Conservation (phyloP, 306 rosid species). For the Citrullus amarus region DNA sequence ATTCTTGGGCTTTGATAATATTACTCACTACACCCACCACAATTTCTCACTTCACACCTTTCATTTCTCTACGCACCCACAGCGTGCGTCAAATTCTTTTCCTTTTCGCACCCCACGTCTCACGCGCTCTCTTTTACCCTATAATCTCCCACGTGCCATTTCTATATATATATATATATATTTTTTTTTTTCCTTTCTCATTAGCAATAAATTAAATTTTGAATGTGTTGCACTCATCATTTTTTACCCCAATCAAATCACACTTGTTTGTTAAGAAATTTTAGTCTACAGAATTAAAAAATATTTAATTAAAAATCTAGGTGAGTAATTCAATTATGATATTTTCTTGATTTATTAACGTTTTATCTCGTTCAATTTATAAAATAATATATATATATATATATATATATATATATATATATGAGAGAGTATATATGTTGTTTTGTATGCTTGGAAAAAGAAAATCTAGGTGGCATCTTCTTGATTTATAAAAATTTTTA, state of each 20-base stretch:
- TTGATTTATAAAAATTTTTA: too few species aligned
- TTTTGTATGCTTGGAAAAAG: too few species aligned
- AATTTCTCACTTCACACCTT: not conserved
- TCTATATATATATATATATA: not conserved
- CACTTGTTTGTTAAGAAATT: not conserved
- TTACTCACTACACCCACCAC: not conserved
- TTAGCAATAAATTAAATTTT: not conserved
- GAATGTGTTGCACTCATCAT: not conserved
- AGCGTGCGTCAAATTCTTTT: not conserved
- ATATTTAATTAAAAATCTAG: too few species aligned
- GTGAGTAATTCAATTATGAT: too few species aligned
- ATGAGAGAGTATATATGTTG: too few species aligned
- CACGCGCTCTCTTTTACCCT: slow-evolving; percentile 4
- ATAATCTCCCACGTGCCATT: not conserved
- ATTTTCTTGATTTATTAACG: too few species aligned
- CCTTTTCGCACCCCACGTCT: not conserved
- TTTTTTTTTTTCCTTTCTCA: not conserved
- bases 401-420: too few species aligned
- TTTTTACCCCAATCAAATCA: not conserved
- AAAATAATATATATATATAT: too few species aligned
- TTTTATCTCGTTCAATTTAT: too few species aligned
- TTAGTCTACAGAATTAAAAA: too few species aligned
- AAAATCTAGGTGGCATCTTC: too few species aligned
- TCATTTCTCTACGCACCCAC: not conserved
- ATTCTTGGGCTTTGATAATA: not conserved